Evolutionary conservation across 2,329 filamentous ascomycete genomes (phyloP), one percentile per base, ranked within the genome.

Genomic region (Colletotrichum ledebouriae): DNA sequence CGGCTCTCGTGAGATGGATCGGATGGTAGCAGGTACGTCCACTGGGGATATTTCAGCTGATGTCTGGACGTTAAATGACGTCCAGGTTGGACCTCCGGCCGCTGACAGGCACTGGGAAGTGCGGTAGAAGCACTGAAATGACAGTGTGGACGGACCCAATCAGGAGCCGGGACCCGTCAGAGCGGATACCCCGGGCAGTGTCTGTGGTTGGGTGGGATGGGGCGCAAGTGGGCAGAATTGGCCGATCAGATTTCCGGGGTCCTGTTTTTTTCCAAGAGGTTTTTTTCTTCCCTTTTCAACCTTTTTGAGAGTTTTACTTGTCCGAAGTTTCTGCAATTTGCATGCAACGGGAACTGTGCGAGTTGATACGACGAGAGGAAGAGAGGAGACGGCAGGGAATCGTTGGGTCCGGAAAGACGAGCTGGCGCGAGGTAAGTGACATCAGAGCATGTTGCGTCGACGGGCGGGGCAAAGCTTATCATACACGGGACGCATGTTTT

Each of bases 61-160:
- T 67, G 67, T 67, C 58, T 58, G 47, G 63, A 52, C 41, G 67
- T 67, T 67, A 69, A 69, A 69, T 67, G 67, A 69, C 67, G 67
- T 61, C 59, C 59, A 61, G 47, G 39, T 60, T 67, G 58, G 67
- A 61, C 46, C 52, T 58, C 58, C 34, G 55, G 41, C 47, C 56
- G 61, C 66, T 66, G 66, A 60, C 62, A 39, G 61, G 62, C 59
- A 69, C 66, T 60, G 66, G 66, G 66, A 69, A 69, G 55, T 56
- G 66, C 55, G 66, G 61, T 42, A 60, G 33, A 68, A 55, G 46
- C 66, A 42, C 61, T 68, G 55, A 65, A 68, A 69, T 60, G 62
- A 57, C 62, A 69, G 42, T 63, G 67, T 34, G 67, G 17, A 49
- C 52, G 63, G 63, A 39, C 63, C 67, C 67, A 69, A 68, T 69